Conservation (phyloP, 208 protist species). For the Crithidia acanthocephali region DNA sequence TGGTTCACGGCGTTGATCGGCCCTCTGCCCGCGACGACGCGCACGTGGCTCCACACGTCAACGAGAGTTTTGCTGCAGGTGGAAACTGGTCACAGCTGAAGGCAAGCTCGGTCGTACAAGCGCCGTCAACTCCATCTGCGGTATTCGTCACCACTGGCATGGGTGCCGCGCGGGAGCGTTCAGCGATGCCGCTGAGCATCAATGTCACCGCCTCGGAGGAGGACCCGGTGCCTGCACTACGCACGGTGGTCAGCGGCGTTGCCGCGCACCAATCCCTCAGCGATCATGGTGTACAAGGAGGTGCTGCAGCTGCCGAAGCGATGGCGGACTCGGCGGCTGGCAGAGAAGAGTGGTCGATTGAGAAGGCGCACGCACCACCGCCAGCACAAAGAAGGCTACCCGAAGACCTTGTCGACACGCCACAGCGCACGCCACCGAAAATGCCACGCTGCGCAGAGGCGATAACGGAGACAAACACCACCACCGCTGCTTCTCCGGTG, state of each 20-base stretch:
- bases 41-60: too few species aligned
- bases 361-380: too few species aligned
- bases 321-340: too few species aligned
- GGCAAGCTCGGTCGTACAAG: too few species aligned
- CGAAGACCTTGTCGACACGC: slow-evolving; percentile 1
- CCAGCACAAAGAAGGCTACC: too few species aligned
- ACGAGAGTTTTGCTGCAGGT: too few species aligned
- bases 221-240: background rate
- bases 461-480: background rate
- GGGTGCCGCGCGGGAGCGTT: background rate
- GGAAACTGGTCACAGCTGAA: too few species aligned
- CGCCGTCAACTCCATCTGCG: too few species aligned
- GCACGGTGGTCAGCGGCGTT: background rate
- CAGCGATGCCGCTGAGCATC: slow-evolving; percentile 27
- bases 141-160: too few species aligned
- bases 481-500: background rate
- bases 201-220: slow-evolving; percentile 23
- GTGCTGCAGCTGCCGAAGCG: too few species aligned
- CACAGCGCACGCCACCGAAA: background rate
- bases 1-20: background rate
- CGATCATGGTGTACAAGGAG: background rate
- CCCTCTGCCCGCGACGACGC: too few species aligned
- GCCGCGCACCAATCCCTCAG: background rate
- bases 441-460: background rate
- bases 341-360: background rate